A percentile compares a stretch with the other conserved stretches of the same genome.
phyloP scores from a whole-genome alignment of 129 eudicot genomes.

The Lonicera japonica region DNA sequence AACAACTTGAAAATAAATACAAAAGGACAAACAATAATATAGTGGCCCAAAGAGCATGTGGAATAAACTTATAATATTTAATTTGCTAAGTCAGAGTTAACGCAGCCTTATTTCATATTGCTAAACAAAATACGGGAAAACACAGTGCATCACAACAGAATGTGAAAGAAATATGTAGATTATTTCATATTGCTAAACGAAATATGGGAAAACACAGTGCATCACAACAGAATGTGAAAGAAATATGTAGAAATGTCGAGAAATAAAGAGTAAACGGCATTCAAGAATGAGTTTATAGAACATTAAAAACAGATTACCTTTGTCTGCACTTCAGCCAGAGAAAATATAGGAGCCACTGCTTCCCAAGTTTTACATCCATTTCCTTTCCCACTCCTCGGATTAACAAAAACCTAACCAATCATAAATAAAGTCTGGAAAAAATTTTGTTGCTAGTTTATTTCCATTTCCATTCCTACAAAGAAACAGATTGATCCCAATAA shows the following conservation, averaged over 20 bases:
- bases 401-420: conserved; percentile 72
- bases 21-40: not conserved
- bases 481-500: not conserved
- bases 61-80: not conserved
- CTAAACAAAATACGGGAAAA: not conserved
- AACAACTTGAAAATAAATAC: conserved; percentile 11
- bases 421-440: conserved; percentile 21
- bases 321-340: conserved; percentile 75
- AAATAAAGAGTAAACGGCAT: too few relatives aligned
- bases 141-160: too few relatives aligned
- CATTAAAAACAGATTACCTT: conserved; percentile 39
- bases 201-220: too few relatives aligned
- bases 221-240: too few relatives aligned
- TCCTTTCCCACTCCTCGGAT: conserved; percentile 94
- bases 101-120: not conserved
- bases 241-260: too few relatives aligned
- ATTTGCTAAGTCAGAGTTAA: not conserved
- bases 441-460: conserved; percentile 5
- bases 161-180: too few relatives aligned
- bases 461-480: not conserved
- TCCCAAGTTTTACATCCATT: conserved; percentile 79
- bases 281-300: too few relatives aligned
- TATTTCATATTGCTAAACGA: too few relatives aligned
- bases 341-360: conserved; percentile 70
- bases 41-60: not conserved